Evolutionary conservation across 805 yeast species (phyloP).

Genomic region (Saturnispora silvae): DNA sequence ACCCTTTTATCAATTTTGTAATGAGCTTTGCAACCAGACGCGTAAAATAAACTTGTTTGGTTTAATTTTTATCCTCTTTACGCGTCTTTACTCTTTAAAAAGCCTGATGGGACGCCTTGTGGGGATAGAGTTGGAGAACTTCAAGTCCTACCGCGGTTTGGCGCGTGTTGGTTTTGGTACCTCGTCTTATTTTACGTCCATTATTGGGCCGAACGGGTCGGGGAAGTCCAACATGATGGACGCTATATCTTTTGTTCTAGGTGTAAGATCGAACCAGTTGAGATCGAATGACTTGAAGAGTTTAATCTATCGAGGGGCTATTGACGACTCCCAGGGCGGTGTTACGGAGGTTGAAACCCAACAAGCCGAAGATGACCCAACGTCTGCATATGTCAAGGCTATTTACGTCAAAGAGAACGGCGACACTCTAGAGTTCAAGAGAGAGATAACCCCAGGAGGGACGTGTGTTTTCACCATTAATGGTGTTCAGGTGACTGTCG

Average conservation of each 20-base stretch:
- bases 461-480: slow-evolving; percentile 60
- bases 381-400: slow-evolving; percentile 66
- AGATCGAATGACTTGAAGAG: slow-evolving; percentile 68
- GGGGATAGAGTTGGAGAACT: slow-evolving; percentile 71
- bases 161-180: slow-evolving; percentile 74
- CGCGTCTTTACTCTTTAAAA: too few relatives aligned
- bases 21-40: too few relatives aligned
- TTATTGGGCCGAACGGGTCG: slow-evolving; percentile 97
- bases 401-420: slow-evolving; percentile 58
- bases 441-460: slow-evolving; percentile 51
- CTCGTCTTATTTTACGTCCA: slow-evolving; percentile 65
- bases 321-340: slow-evolving; percentile 23
- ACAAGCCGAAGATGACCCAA: slow-evolving; percentile 46
- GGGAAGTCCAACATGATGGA: slow-evolving; percentile 98
- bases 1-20: too few relatives aligned
- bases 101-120: slow-evolving; percentile 82
- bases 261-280: slow-evolving; percentile 64
- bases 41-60: too few relatives aligned
- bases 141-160: slow-evolving; percentile 82
- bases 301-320: slow-evolving; percentile 67
- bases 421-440: slow-evolving; percentile 46
- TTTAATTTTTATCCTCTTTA: too few relatives aligned
- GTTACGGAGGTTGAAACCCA: slow-evolving; percentile 16
- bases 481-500: slow-evolving; percentile 46
- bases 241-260: slow-evolving; percentile 86